Percentiles rank a stretch among this genome's conserved stretches.
Evolutionary conservation across 106 monocot genomes (phyloP).

Genomic region (Dioscorea zingiberensis): DNA sequence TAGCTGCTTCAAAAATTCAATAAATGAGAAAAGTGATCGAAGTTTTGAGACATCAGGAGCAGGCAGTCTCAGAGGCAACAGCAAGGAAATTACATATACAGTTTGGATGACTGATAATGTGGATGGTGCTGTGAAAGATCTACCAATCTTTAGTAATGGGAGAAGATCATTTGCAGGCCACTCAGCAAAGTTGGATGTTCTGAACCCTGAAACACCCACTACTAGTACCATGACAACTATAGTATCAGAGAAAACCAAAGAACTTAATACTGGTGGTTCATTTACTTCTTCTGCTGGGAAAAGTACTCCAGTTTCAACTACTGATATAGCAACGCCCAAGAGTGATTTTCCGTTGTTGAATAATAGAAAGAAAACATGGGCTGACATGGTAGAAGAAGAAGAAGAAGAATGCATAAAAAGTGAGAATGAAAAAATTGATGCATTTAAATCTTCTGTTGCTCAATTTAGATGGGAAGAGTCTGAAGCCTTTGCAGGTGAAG

Average conservation of each 20-base stretch:
- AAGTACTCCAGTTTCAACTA: neutral
- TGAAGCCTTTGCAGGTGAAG: slow-evolving; percentile 1
- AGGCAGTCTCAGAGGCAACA: neutral
- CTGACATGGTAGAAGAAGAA: slow-evolving; percentile 18
- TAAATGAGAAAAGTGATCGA: neutral
- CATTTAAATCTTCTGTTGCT: neutral
- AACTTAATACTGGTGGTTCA: neutral
- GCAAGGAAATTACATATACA: neutral
- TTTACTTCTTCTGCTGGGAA: neutral
- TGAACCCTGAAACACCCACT: too few relatives aligned
- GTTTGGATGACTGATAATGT: too few relatives aligned
- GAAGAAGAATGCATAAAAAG: slow-evolving; percentile 12
- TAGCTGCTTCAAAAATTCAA: neutral
- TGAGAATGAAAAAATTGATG: neutral
- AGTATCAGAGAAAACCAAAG: neutral
- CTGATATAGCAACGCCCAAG: neutral
- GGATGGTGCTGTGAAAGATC: neutral
- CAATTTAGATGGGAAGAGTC: neutral
- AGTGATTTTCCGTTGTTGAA: neutral
- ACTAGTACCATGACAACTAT: neutral
- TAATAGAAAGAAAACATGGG: slow-evolving; percentile 8
- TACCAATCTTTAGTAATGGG: neutral
- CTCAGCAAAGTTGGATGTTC: too few relatives aligned
- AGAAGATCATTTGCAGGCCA: neutral
- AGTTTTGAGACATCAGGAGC: neutral